Evolutionary conservation across 345 rosid genomes (phyloP), one percentile per base, ranked within the genome.

Genomic region (Balakata baccata): DNA sequence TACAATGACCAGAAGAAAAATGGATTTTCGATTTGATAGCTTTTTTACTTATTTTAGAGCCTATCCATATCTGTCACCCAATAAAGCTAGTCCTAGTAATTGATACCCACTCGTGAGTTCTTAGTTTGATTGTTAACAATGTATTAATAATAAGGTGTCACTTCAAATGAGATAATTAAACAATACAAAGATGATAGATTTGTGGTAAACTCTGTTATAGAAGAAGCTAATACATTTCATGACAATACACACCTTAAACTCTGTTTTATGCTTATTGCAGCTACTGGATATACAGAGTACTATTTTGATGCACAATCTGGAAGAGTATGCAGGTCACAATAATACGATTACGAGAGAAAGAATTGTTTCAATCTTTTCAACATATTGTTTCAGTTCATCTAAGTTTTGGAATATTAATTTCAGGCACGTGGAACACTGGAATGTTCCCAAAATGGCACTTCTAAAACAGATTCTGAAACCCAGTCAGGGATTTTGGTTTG

Each of bases 351-450:
- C 9, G 41, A 29, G 9, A 29, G 11, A 29, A 2, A 29, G 6
- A 10, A 22, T 14, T 37, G 13, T 13, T 61, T 4, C 63, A n/a
- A 49, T n/a, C 0, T 64, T 57, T 70, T 50, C 37, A 7, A 20
- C 11, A 11, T 13, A 11, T 77, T 10, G 37, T 57, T 65, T 51
- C 43, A 17, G 11, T 53, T 65, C 59, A 14, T 41, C 62, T n/a
- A 41, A 61, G 14, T 4, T 22, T 10, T 3, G 43, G 56, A 66
- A 11, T 59, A 10, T 56, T 29, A 4, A 25, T 63, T 69, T 68
- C 86, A 91, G 97, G 86, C 98, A 90, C 39, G 89, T 88, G 73
- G 97, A 92, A 86, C 90, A 92, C 80, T 92, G 97, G 97, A 92
- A 92, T 68, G 98, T 90, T 37, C 98, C 98, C 64, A 90, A 92